Evolutionary conservation across 2,329 filamentous ascomycete species (phyloP).

Genomic region (Penicillium palitans): DNA sequence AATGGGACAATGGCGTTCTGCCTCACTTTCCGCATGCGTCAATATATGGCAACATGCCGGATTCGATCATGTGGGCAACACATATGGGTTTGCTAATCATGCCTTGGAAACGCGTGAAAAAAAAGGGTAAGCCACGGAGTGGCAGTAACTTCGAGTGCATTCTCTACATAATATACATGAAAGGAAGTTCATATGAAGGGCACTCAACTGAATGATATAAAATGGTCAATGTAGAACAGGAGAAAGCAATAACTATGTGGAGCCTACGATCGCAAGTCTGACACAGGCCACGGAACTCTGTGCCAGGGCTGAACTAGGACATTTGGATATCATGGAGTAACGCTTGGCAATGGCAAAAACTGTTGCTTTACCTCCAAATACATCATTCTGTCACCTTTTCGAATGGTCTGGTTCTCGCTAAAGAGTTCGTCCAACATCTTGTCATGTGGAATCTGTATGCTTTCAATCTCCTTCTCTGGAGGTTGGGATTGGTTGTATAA

Average conservation of each 20-base stretch:
- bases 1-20: not conserved
- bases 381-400: too few relatives aligned
- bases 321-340: too few relatives aligned
- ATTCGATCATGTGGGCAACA: not conserved
- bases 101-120: not conserved
- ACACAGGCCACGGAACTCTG: not conserved
- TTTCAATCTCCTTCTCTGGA: too few relatives aligned
- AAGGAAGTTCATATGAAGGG: not conserved
- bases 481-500: not conserved
- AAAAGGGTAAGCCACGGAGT: not conserved
- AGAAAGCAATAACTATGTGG: not conserved
- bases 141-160: not conserved
- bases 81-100: not conserved
- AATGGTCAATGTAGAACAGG: too few relatives aligned
- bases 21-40: constrained; percentile 7
- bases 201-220: too few relatives aligned
- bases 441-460: too few relatives aligned
- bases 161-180: not conserved
- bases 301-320: too few relatives aligned
- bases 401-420: too few relatives aligned
- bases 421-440: too few relatives aligned
- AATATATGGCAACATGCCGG: not conserved
- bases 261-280: not conserved
- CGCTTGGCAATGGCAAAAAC: too few relatives aligned
- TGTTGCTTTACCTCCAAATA: too few relatives aligned